phyloP scores from a whole-genome alignment of 345 rosid species.

The Noccaea caerulescens region DNA sequence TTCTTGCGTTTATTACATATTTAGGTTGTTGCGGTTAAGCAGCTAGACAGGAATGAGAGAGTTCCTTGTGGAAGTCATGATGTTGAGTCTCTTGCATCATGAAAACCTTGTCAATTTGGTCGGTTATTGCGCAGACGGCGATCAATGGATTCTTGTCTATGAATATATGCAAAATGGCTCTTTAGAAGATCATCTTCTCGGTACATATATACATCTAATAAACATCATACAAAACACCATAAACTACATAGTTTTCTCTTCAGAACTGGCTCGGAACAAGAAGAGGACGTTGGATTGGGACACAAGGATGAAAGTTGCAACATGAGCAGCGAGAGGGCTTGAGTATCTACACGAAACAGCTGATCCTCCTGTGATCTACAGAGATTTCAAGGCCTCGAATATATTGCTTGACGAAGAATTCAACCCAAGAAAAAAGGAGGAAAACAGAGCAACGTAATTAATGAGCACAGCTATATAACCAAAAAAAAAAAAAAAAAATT shows the following conservation, averaged over 20 bases:
- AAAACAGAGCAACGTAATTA: no score
- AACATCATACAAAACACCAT: background rate
- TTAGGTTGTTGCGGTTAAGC: slow-evolving; percentile 75
- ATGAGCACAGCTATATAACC: no score
- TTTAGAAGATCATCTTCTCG: slow-evolving; percentile 76
- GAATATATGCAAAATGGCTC: slow-evolving; percentile 76
- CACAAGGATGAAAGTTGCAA: slow-evolving; percentile 70
- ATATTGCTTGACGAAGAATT: no score
- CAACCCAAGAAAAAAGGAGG: no score
- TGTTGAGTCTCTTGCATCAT: slow-evolving; percentile 73
- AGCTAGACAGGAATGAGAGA: slow-evolving; percentile 85
- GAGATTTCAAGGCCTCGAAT: slow-evolving; percentile 74
- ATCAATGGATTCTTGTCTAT: slow-evolving; percentile 72
- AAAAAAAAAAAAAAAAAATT: no score
- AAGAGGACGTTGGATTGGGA: slow-evolving; percentile 69
- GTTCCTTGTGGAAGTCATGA: slow-evolving; percentile 75
- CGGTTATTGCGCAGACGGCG: slow-evolving; percentile 83
- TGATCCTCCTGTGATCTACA: slow-evolving; percentile 76
- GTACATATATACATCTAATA: slow-evolving; percentile 42
- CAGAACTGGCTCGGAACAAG: slow-evolving; percentile 50
- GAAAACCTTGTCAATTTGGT: slow-evolving; percentile 70
- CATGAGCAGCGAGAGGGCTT: slow-evolving; percentile 81
- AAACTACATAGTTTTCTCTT: background rate
- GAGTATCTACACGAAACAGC: slow-evolving; percentile 80
- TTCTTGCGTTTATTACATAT: slow-evolving; percentile 1